phyloP scores from a whole-genome alignment of 176 grass and related monocot species.

The Cenchrus purpureus region DNA sequence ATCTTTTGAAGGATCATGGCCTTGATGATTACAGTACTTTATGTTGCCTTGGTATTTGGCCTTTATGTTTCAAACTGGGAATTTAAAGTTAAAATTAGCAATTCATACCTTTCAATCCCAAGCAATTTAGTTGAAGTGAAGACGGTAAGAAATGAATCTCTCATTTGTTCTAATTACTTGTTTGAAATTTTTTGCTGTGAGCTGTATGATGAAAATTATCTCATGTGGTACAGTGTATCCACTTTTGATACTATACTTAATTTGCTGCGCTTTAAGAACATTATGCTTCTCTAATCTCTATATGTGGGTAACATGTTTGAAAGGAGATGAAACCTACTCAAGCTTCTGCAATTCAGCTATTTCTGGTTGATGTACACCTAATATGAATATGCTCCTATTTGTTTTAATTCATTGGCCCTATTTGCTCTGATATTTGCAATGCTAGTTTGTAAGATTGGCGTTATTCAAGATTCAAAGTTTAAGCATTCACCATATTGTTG shows the following conservation, averaged over 20 bases:
- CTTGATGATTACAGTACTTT: slow-evolving; percentile 62
- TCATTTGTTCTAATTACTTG: background rate
- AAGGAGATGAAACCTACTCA: slow-evolving; percentile 23
- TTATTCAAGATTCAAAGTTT: background rate
- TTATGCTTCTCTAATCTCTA: background rate
- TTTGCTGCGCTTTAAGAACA: background rate
- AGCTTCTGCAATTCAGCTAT: slow-evolving; percentile 9
- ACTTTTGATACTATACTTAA: background rate
- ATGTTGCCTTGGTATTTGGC: slow-evolving; percentile 72
- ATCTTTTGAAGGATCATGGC: slow-evolving; percentile 70
- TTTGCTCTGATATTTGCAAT: background rate
- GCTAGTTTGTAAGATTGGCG: background rate
- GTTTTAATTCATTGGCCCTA: background rate
- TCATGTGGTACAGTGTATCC: background rate
- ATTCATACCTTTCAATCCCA: slow-evolving; percentile 51
- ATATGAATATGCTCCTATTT: slow-evolving; percentile 32
- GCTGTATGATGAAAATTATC: background rate
- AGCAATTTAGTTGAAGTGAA: slow-evolving; percentile 45
- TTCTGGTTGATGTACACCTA: background rate
- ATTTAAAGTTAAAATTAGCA: slow-evolving; percentile 70
- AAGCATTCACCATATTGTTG: background rate
- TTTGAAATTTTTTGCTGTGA: background rate
- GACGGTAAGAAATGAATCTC: slow-evolving; percentile 52
- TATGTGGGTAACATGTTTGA: slow-evolving; percentile 8
- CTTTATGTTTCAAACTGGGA: slow-evolving; percentile 88